Conservation (phyloP, 2,329 filamentous ascomycete genomes). For the Aspergillus versicolor region DNA sequence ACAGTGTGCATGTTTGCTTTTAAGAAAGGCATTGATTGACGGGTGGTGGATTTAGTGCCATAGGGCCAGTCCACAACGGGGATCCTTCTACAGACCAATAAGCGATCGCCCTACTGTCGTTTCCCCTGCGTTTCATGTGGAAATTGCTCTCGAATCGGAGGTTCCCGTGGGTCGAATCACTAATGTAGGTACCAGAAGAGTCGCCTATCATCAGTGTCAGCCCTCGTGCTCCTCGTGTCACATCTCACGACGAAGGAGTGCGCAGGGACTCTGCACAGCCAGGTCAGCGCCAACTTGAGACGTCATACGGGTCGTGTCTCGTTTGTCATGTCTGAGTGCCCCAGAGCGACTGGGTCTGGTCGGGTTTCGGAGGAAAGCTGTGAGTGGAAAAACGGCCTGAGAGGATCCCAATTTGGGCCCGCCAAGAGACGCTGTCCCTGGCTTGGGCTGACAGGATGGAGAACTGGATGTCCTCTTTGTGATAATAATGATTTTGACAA, state of each 20-base stretch:
- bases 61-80: constrained; percentile 3
- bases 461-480: neutral
- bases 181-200: constrained; percentile 4
- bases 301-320: constrained; percentile 1
- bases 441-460: neutral
- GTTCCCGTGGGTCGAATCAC: neutral
- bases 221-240: neutral
- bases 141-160: constrained; percentile 8
- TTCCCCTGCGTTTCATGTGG: constrained; percentile 10
- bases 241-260: neutral
- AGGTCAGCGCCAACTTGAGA: neutral
- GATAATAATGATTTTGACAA: neutral
- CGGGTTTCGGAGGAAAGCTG: constrained; percentile 2
- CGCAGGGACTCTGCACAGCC: neutral
- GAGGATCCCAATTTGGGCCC: constrained; percentile 9
- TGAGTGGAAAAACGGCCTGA: constrained; percentile 3
- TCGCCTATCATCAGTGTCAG: neutral
- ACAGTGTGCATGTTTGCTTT: neutral
- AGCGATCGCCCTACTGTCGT: neutral
- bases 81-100: constrained; percentile 7
- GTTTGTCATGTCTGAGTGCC: neutral
- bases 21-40: constrained; percentile 3
- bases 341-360: neutral
- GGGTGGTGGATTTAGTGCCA: neutral
- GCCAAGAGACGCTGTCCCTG: constrained; percentile 6